Evolutionary conservation across 2,329 filamentous ascomycete species (phyloP).

Genomic region (Juglanconis sp.): DNA sequence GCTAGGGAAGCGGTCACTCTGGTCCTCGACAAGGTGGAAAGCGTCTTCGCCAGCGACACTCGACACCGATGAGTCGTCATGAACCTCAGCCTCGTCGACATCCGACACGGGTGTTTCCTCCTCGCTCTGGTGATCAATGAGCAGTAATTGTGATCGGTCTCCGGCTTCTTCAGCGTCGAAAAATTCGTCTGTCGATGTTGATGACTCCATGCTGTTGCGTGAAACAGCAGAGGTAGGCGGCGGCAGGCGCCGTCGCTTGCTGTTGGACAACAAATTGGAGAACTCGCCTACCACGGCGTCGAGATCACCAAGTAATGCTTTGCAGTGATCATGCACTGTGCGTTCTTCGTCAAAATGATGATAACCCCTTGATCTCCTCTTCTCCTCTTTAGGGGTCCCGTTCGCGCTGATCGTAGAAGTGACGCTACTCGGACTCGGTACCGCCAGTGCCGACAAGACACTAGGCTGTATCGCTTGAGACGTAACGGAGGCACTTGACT

Average conservation of each 20-base stretch:
- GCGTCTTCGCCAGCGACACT: constrained; percentile 58
- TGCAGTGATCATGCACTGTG: constrained; percentile 76
- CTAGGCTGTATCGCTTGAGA: constrained; percentile 39
- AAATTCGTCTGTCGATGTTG: constrained; percentile 78
- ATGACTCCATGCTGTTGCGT: constrained; percentile 74
- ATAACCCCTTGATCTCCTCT: constrained; percentile 34
- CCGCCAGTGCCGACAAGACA: constrained; percentile 37
- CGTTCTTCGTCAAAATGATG: constrained; percentile 50
- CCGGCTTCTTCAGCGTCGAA: constrained; percentile 78
- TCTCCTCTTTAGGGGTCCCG: constrained; percentile 25
- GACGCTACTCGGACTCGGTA: constrained; percentile 38
- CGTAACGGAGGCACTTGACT: constrained; percentile 57
- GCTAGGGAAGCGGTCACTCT: constrained; percentile 63
- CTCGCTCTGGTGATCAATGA: constrained; percentile 68
- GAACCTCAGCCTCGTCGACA: constrained; percentile 50
- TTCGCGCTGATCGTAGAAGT: constrained; percentile 20
- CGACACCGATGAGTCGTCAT: constrained; percentile 61
- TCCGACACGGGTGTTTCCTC: constrained; percentile 60
- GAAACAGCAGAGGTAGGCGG: constrained; percentile 47
- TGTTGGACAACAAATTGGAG: constrained; percentile 70
- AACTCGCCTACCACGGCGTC: constrained; percentile 84
- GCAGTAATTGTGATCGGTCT: constrained; percentile 64
- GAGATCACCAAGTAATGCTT: constrained; percentile 78
- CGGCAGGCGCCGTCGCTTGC: constrained; percentile 69
- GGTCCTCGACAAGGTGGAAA: constrained; percentile 56